A percentile compares a stretch with the other conserved stretches of the same genome.
These are phyloP conservation scores for Camellia japonica DNA, from an alignment of 148 eudicot genomes.

Conservation along the genomic window DNA sequence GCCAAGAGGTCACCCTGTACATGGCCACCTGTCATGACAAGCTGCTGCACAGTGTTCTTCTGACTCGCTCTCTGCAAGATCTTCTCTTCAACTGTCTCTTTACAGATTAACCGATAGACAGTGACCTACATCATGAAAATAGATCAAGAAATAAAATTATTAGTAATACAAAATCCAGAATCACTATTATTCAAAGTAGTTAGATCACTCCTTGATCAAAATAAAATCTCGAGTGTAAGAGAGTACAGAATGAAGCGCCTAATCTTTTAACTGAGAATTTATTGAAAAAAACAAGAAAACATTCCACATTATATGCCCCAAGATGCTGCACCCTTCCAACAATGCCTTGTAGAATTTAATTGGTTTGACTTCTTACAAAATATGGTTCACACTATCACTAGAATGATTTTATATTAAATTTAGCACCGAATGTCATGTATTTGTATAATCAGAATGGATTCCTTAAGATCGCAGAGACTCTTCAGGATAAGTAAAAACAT, in stretches of 20 bases:
- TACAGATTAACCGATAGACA: conserved; percentile 89
- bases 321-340: not conserved
- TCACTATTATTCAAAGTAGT: not conserved
- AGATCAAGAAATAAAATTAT: not conserved
- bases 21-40: conserved; percentile 99
- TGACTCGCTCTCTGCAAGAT: conserved; percentile 95
- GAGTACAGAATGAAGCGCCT: not conserved
- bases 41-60: conserved; percentile 95
- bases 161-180: not conserved
- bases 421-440: not conserved
- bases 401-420: not conserved
- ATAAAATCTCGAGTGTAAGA: not conserved
- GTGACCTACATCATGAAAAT: conserved; percentile 62
- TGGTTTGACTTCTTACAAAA: not conserved
- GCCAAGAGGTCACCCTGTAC: conserved; percentile 96
- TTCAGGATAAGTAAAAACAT: not conserved
- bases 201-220: not conserved
- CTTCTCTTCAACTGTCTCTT: conserved; percentile 97
- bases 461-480: not conserved
- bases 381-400: not conserved
- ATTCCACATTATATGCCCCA: not conserved
- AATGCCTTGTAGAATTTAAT: not conserved
- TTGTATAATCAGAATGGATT: not conserved
- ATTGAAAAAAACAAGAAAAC: not conserved
- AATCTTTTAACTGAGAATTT: not conserved